Base-by-base conservation (phyloP, 768 basidiomycete species). In the Amyloporia xantha region DNA sequence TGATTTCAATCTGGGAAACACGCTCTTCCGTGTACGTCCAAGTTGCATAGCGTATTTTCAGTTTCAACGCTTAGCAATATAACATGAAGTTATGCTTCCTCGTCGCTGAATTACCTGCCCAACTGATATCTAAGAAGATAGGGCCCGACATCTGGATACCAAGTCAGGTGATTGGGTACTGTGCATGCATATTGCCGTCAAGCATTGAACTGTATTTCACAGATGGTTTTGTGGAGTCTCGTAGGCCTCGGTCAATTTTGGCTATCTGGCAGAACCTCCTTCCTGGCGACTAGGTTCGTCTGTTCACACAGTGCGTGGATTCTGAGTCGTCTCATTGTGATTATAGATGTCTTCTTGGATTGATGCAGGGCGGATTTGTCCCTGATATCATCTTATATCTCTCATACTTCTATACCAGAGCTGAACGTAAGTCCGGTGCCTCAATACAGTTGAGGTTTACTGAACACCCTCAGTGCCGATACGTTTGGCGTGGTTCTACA, bases 121-220 rank as follows among this genome's bases (percentile, higher is more conserved):
- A 85, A 57, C 66, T 84, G n/a, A 61, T 86, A 25, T 82, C 80
- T 27, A 85, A 86, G 60, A 72, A 79, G 4, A 65, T 85, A 17
- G 82, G 83, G 0, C 81, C 82, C 0, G 83, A 86, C 63, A 66
- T 78, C 7, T 85, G 81, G 81, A 72, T 84, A 48, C 79, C 79
- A 1, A 69, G 67, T 25, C 80, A 83, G 66, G 78, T 77, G 52
- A 33, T 33, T 7, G 15, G 30, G 9, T 33, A 33, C 30, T 33
- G 9, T 15, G 7, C 9, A 33, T 33, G 30, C 15, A 7, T 7
- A 33, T 33, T 33, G 30, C 15, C 30, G 30, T 33, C 30, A 15
- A 33, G n/a, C 30, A 33, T 33, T 33, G 51, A 33, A 46, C n/a
- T n/a, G n/a, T n/a, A n/a, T n/a, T n/a, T n/a, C n/a, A n/a, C 39